Evolutionary conservation across 2,329 filamentous ascomycete species (phyloP).

Genomic region (Chaetomiaceae sp.): DNA sequence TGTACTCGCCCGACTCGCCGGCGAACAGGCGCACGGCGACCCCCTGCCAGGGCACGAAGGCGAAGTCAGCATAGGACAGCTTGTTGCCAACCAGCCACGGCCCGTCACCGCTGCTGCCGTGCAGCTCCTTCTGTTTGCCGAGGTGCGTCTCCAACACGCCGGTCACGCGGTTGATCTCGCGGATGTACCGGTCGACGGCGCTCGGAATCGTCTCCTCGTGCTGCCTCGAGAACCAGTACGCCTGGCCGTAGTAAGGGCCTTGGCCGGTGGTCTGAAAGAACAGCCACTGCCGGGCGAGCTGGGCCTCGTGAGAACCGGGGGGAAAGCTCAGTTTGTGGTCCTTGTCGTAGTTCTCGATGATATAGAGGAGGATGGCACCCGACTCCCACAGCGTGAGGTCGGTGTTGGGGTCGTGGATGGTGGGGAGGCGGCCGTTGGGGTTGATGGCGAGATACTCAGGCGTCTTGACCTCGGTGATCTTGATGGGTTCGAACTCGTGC

Average conservation of each 20-base stretch:
- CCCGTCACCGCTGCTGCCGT: constrained; percentile 7
- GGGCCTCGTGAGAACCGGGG: constrained; percentile 29
- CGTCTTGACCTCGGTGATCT: constrained; percentile 27
- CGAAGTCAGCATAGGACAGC: constrained; percentile 23
- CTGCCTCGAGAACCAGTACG: constrained; percentile 20
- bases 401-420: constrained; percentile 35
- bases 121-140: constrained; percentile 16
- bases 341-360: constrained; percentile 40
- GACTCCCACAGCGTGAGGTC: constrained; percentile 43
- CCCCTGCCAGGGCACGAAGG: constrained; percentile 21
- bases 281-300: constrained; percentile 36
- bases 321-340: constrained; percentile 36
- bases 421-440: constrained; percentile 32
- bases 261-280: constrained; percentile 39
- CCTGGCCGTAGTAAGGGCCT: constrained; percentile 39
- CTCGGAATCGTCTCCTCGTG: constrained; percentile 26
- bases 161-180: constrained; percentile 24
- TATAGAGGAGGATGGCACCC: constrained; percentile 44
- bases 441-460: constrained; percentile 28
- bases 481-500: constrained; percentile 22
- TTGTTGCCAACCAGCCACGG: constrained; percentile 26
- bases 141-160: constrained; percentile 21
- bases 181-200: constrained; percentile 23
- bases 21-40: neutral
- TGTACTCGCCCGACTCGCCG: neutral